Percentiles rank a stretch among this genome's conserved stretches.
phyloP scores from a whole-genome alignment of 306 rosid genomes.

The Sphenostylis stenocarpa region DNA sequence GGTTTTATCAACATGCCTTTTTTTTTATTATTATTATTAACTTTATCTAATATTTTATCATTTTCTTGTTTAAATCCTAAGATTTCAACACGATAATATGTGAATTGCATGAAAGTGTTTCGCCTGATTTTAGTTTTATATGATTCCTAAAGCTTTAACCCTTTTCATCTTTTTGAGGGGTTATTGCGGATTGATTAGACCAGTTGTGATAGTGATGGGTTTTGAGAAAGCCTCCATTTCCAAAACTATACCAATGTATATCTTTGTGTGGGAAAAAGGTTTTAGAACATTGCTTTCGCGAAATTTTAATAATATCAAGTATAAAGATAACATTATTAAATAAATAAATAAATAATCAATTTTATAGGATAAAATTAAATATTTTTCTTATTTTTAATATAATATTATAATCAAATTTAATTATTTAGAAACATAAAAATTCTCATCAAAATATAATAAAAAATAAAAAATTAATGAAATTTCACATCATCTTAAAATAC shows the following conservation, averaged over 20 bases:
- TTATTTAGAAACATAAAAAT: no score
- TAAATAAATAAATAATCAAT: no score
- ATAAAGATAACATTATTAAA: no score
- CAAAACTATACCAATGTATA: not conserved
- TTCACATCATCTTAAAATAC: no score
- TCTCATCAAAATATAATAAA: no score
- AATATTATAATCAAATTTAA: no score
- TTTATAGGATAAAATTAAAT: no score
- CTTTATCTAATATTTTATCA: not conserved
- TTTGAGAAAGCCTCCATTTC: not conserved
- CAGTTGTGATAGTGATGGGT: not conserved
- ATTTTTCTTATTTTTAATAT: no score
- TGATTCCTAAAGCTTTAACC: not conserved
- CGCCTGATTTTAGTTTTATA: not conserved
- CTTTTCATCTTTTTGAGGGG: not conserved
- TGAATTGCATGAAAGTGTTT: not conserved
- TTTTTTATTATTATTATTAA: not conserved
- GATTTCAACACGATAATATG: no score
- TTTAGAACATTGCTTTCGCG: not conserved
- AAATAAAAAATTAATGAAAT: no score
- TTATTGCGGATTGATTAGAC: no score
- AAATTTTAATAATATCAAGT: no score
- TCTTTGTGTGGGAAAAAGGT: not conserved
- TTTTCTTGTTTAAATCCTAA: not conserved
- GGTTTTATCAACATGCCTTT: not conserved